Conservation (phyloP, 2,329 filamentous ascomycete species). For the Nothophoma quercina region DNA sequence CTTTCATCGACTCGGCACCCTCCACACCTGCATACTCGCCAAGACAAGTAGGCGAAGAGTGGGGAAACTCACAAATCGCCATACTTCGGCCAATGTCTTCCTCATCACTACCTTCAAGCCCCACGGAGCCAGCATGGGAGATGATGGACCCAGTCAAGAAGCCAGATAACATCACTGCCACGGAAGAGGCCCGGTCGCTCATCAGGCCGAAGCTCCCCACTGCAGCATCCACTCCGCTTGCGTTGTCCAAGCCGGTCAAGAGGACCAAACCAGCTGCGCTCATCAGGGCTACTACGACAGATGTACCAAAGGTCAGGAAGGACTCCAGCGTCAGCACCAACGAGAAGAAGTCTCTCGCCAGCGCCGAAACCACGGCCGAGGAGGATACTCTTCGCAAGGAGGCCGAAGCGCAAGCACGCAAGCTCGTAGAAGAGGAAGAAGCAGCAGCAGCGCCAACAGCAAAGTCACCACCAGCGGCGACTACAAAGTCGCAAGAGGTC, state of each 20-base stretch:
- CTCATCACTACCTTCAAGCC: constrained; percentile 34
- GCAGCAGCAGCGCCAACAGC: not conserved
- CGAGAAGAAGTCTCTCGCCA: too few species aligned
- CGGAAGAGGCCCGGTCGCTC: not conserved
- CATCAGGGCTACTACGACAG: constrained; percentile 10
- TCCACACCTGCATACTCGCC: constrained; percentile 49
- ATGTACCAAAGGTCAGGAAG: constrained; percentile 1
- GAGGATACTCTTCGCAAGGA: constrained; percentile 24
- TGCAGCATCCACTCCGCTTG: constrained; percentile 1
- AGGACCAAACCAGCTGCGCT: constrained; percentile 8
- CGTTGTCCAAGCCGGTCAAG: constrained; percentile 27
- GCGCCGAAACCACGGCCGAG: constrained; percentile 1
- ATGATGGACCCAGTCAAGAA: constrained; percentile 38
- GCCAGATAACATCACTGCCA: constrained; percentile 4
- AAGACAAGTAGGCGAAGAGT: constrained; percentile 30
- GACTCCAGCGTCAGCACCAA: too few species aligned
- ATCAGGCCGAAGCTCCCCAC: constrained; percentile 3
- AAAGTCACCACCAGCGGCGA: constrained; percentile 1
- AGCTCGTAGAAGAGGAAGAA: constrained; percentile 22
- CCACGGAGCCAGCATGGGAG: constrained; percentile 43
- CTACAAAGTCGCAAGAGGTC: constrained; percentile 16
- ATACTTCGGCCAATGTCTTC: constrained; percentile 41
- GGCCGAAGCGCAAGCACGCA: constrained; percentile 21
- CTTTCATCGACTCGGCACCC: constrained; percentile 48
- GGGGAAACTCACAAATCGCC: constrained; percentile 38